Conservation (phyloP, 2,329 filamentous ascomycete species). For the Talaromyces marneffei region DNA sequence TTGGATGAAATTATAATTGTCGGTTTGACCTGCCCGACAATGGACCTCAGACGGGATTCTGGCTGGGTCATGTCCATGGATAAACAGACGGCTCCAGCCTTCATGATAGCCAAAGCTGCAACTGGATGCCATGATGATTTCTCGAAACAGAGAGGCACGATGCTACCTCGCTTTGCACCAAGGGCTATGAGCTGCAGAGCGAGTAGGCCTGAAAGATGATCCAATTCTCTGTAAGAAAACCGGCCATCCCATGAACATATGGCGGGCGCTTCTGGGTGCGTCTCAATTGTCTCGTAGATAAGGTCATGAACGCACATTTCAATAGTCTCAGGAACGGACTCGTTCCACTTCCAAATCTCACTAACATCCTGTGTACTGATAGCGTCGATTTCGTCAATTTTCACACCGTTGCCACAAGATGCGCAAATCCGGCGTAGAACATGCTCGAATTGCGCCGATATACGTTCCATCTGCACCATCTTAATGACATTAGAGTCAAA, state of each 20-base stretch:
- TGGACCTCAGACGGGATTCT: not conserved
- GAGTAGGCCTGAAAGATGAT: not conserved
- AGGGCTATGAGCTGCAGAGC: not conserved
- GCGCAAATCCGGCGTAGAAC: conserved; percentile 1
- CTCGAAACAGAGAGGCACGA: conserved; percentile 14
- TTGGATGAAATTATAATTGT: not conserved
- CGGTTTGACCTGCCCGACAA: conserved; percentile 1
- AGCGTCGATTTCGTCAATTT: not conserved
- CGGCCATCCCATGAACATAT: conserved; percentile 11
- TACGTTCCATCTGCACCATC: not conserved
- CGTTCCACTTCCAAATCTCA: conserved; percentile 11
- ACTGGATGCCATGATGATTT: conserved; percentile 16
- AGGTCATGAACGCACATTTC: not conserved
- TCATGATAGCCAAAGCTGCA: conserved; percentile 6
- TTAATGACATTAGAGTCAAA: conserved; percentile 8
- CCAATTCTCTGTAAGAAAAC: conserved; percentile 4
- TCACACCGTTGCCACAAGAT: too few relatives aligned
- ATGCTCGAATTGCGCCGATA: conserved; percentile 6
- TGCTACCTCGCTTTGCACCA: not conserved
- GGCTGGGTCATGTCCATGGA: conserved; percentile 11
- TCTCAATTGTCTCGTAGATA: not conserved
- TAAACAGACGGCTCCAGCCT: conserved; percentile 2
- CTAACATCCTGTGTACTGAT: conserved; percentile 1
- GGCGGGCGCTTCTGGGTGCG: conserved; percentile 1
- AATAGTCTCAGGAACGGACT: not conserved